A percentile compares a stretch with the other conserved stretches of the same genome.
phyloP scores from a whole-genome alignment of 305 asterid species.

The Fraxinus dipetala region DNA sequence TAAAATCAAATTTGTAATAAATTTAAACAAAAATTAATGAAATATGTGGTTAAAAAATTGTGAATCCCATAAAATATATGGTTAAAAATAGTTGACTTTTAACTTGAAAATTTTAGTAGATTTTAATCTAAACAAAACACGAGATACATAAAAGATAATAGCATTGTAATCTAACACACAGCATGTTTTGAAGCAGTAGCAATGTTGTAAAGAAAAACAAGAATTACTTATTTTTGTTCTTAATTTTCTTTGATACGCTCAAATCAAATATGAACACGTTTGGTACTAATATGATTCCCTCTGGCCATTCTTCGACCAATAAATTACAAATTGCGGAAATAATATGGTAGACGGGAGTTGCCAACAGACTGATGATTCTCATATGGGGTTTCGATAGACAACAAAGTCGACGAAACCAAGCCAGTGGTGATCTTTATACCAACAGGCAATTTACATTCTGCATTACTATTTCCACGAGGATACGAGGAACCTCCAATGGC shows the following conservation, averaged over 20 bases:
- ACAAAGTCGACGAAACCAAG: not conserved
- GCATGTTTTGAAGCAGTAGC: not conserved
- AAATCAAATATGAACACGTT: not conserved
- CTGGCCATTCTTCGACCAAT: not conserved
- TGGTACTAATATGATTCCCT: not conserved
- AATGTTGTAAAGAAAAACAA: not conserved
- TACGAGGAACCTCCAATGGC: not conserved
- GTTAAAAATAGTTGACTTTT: too few relatives aligned
- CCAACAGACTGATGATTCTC: not conserved
- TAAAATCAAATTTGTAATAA: too few relatives aligned
- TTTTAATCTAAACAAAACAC: not conserved
- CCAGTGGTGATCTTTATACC: not conserved
- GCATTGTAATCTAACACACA: not conserved
- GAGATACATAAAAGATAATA: not conserved
- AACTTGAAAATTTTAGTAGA: not conserved
- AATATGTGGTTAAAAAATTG: too few relatives aligned
- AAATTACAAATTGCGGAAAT: not conserved
- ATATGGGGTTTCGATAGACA: not conserved
- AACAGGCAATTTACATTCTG: not conserved
- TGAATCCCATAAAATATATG: too few relatives aligned
- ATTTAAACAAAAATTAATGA: too few relatives aligned
- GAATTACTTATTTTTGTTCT: not conserved
- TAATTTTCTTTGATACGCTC: not conserved
- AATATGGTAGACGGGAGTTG: not conserved
- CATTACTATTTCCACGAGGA: not conserved